A percentile compares a stretch with the other conserved stretches of the same genome.
Conservation (phyloP, 495 filamentous ascomycete species). For the Achaetomiella virescens region DNA sequence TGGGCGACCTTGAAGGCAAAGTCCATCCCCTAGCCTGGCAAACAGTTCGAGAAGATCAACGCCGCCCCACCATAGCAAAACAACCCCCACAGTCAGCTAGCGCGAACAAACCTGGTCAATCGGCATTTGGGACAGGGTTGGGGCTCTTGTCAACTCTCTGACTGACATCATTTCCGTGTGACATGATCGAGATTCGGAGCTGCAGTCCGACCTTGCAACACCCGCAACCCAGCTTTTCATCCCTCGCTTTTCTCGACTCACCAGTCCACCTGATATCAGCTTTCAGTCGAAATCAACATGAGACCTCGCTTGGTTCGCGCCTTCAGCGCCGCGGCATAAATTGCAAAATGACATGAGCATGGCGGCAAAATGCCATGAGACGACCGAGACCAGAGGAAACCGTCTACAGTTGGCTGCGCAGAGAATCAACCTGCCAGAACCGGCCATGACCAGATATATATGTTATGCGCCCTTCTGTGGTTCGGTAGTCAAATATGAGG, state of each 20-base stretch:
- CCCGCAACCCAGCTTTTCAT: too few relatives aligned
- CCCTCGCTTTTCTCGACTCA: too few relatives aligned
- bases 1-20: too few relatives aligned
- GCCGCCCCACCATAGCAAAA: neutral
- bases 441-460: neutral
- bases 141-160: neutral
- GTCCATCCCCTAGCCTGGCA: too few relatives aligned
- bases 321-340: conserved; percentile 2
- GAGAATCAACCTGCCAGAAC: neutral
- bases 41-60: conserved; percentile 2
- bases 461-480: neutral
- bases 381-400: neutral
- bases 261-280: neutral
- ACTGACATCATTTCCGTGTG: conserved; percentile 3
- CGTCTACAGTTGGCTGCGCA: neutral
- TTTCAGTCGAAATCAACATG: too few relatives aligned
- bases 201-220: neutral
- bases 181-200: neutral
- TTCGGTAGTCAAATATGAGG: neutral
- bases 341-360: neutral
- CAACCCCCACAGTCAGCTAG: neutral
- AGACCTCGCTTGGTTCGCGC: neutral
- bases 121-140: conserved; percentile 3
- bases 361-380: conserved; percentile 11
- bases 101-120: neutral